These are phyloP conservation scores for Colletotrichum sp. DNA, from an alignment of 2,329 filamentous ascomycete species.

Conservation along the genomic window DNA sequence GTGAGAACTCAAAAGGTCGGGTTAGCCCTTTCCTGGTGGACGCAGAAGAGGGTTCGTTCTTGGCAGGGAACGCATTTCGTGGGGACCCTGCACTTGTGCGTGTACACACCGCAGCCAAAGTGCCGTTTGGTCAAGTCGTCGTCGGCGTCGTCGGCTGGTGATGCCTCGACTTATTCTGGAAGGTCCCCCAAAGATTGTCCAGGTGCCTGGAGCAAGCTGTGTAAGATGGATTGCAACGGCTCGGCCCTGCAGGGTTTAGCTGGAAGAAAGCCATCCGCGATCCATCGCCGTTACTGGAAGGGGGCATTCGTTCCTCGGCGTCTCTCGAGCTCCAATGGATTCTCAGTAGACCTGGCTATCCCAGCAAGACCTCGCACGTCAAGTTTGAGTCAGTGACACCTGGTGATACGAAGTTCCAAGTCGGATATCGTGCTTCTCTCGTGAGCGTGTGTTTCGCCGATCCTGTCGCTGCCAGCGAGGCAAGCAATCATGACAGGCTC, in stretches of 20 bases:
- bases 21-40: not conserved
- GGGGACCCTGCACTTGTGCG: not conserved
- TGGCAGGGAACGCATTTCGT: not conserved
- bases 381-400: not conserved
- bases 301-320: not conserved
- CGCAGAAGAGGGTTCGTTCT: not conserved
- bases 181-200: not conserved
- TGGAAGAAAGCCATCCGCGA: not conserved
- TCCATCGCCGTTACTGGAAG: not conserved
- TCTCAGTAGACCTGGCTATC: not conserved
- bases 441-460: not conserved
- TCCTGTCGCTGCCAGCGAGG: not conserved
- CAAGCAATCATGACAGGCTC: not conserved
- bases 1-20: conserved; percentile 1
- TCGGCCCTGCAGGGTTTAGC: not conserved
- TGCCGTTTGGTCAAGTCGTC: not conserved
- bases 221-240: not conserved
- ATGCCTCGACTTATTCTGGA: not conserved
- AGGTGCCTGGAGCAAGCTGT: not conserved
- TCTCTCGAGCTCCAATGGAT: not conserved
- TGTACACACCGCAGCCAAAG: not conserved
- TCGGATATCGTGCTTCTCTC: not conserved
- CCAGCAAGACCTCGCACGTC: not conserved
- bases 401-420: not conserved
- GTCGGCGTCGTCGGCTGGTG: not conserved